Conservation (phyloP, 495 filamentous ascomycete species). For the Beverwykella pulmonaria region DNA sequence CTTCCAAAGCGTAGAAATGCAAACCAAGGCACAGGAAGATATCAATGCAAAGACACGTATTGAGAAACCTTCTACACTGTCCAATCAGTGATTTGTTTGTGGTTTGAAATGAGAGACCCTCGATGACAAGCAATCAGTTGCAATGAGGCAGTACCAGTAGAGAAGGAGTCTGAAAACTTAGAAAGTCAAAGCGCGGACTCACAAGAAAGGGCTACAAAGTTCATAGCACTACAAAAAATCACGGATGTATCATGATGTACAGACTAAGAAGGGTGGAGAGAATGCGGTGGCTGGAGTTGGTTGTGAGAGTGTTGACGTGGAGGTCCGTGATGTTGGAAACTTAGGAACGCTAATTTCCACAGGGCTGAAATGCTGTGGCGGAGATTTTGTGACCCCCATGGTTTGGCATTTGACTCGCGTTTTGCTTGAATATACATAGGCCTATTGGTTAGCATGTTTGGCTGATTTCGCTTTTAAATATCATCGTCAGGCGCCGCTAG, state of each 20-base stretch:
- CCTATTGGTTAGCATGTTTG: not conserved
- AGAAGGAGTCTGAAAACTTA: not conserved
- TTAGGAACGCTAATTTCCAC: not conserved
- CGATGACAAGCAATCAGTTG: no score
- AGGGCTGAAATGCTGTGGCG: constrained; percentile 13
- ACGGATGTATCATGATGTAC: constrained; percentile 5
- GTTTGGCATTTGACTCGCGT: no score
- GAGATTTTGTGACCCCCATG: no score
- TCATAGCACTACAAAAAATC: not conserved
- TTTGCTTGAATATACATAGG: not conserved
- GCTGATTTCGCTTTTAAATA: not conserved
- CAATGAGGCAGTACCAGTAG: not conserved
- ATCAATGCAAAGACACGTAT: no score
- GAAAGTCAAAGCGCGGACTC: not conserved
- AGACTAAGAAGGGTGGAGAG: not conserved
- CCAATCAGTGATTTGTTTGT: not conserved
- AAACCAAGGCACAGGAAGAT: no score
- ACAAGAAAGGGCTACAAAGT: not conserved
- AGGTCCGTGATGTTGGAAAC: not conserved
- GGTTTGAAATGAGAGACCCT: no score
- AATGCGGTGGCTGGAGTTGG: not conserved
- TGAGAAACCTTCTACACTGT: no score
- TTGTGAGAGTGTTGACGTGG: constrained; percentile 15
- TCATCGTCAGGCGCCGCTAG: no score
- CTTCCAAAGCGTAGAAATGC: not conserved